Conservation (phyloP, 129 eudicot species). For the Erigeron canadensis region DNA sequence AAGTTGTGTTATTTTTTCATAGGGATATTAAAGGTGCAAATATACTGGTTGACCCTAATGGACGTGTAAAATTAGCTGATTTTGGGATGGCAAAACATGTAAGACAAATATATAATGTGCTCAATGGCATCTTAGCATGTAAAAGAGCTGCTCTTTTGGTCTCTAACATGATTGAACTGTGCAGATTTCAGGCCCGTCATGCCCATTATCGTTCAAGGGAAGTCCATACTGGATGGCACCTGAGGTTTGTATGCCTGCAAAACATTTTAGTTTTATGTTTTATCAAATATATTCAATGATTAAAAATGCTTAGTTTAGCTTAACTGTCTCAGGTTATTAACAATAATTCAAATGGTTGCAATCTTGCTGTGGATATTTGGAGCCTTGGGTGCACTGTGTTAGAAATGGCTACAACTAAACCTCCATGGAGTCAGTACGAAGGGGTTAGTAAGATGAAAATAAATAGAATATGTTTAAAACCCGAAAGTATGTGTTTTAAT, state of each 20-base stretch:
- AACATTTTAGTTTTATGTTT: not conserved
- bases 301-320: not conserved
- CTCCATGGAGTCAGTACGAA: constrained; percentile 92
- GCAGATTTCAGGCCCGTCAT: constrained; percentile 58
- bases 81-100: constrained; percentile 85
- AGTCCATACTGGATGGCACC: constrained; percentile 85
- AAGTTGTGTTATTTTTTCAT: constrained; percentile 11
- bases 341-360: constrained; percentile 58
- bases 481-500: not conserved
- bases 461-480: not conserved
- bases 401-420: constrained; percentile 86
- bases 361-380: constrained; percentile 88
- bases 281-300: not conserved
- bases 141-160: not conserved
- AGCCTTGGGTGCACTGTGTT: constrained; percentile 88
- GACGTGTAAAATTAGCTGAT: constrained; percentile 69
- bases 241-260: constrained; percentile 38
- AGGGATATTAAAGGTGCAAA: constrained; percentile 84
- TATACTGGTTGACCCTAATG: constrained; percentile 64
- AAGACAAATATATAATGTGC: constrained; percentile 21
- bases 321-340: constrained; percentile 54
- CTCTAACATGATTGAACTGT: constrained; percentile 14
- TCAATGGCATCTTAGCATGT: not conserved
- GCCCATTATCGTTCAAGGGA: constrained; percentile 68
- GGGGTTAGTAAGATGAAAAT: constrained; percentile 55